phyloP scores from a whole-genome alignment of 1,284 basidiomycete species.

The Athelia sp. region DNA sequence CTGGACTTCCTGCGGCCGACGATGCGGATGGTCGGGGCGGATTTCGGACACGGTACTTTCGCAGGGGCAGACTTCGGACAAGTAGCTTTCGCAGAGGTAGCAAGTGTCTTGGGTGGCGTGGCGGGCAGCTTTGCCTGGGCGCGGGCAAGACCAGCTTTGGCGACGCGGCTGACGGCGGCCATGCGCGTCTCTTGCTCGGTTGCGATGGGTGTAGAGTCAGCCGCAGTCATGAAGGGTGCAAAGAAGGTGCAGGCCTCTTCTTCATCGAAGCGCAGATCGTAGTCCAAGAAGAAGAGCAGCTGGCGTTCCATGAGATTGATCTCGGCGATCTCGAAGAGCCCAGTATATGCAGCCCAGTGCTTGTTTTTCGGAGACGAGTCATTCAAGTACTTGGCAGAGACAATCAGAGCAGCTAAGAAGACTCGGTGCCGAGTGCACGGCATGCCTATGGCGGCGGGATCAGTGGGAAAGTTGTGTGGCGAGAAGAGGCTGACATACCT shows the following conservation, averaged over 20 bases:
- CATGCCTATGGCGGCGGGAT: conserved; percentile 51
- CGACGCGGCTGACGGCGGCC: conserved; percentile 55
- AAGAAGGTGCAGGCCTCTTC: conserved; percentile 63
- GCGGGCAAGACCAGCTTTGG: conserved; percentile 50
- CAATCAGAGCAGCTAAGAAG: conserved; percentile 93
- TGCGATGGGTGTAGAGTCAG: conserved; percentile 13
- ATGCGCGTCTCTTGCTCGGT: conserved; percentile 37
- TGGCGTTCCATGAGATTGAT: conserved; percentile 98
- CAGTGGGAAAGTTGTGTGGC: conserved; percentile 9
- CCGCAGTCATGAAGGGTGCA: conserved; percentile 50
- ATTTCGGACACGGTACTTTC: conserved; percentile 21
- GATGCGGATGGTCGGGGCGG: conserved; percentile 45
- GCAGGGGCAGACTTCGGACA: no score
- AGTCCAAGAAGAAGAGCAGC: conserved; percentile 84
- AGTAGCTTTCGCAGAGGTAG: conserved; percentile 21
- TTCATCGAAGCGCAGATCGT: conserved; percentile 84
- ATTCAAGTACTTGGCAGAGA: conserved; percentile 96
- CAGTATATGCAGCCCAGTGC: conserved; percentile 84
- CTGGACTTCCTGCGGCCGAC: conserved; percentile 51
- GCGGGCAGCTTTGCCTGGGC: conserved; percentile 41
- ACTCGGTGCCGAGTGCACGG: conserved; percentile 92
- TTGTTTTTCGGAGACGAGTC: conserved; percentile 94
- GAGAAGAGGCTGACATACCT: conserved; percentile 43
- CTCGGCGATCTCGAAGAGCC: conserved; percentile 70
- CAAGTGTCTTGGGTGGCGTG: conserved; percentile 33